Evolutionary conservation across 75 land plant genomes (phyloP).

Genomic region (Sequoia sempervirens): DNA sequence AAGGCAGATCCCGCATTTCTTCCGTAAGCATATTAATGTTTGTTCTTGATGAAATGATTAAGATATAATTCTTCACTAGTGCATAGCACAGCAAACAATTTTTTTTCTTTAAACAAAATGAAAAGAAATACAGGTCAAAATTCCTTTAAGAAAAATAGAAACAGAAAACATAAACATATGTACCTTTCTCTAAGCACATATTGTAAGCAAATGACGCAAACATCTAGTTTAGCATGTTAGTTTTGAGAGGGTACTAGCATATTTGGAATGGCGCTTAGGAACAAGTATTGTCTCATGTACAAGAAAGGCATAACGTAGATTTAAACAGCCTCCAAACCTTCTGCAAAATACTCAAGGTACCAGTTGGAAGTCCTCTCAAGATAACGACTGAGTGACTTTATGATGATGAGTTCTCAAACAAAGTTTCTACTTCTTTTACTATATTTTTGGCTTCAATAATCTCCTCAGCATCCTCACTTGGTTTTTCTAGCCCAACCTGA

Average conservation of each 20-base stretch:
- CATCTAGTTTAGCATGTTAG: neutral
- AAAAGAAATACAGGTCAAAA: too few species aligned
- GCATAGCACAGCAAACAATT: too few species aligned
- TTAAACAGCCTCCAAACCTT: neutral
- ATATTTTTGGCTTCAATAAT: slow-evolving; percentile 29
- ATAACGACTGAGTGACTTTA: neutral
- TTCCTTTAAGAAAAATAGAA: neutral
- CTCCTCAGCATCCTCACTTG: slow-evolving; percentile 29
- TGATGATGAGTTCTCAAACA: slow-evolving; percentile 10
- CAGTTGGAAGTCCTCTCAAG: neutral
- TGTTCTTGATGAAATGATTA: too few species aligned
- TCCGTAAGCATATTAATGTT: neutral
- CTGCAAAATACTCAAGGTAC: neutral
- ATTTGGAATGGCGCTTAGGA: neutral
- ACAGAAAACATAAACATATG: neutral
- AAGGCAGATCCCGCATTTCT: neutral
- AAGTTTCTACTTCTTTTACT: slow-evolving; percentile 31
- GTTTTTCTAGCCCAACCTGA: slow-evolving; percentile 47
- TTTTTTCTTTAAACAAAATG: too few species aligned
- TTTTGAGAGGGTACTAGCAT: too few species aligned
- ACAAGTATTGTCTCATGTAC: neutral
- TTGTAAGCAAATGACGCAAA: neutral
- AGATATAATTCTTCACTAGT: too few species aligned
- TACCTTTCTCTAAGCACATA: neutral
- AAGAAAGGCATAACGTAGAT: neutral